phyloP scores from a whole-genome alignment of 495 filamentous ascomycete genomes.

The Letharia lupina region DNA sequence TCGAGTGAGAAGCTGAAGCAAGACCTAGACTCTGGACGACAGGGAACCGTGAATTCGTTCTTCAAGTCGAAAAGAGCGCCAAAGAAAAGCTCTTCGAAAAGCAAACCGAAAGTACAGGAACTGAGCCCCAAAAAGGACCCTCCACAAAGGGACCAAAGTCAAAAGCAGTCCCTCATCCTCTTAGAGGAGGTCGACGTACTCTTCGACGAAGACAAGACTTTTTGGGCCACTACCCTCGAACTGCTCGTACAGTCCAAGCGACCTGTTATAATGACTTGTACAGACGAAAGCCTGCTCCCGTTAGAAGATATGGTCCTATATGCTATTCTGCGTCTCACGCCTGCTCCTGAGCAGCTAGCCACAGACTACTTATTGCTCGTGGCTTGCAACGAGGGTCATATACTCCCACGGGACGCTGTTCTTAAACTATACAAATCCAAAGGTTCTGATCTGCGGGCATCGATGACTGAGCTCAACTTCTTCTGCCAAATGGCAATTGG shows the following conservation, averaged over 20 bases:
- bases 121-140: neutral
- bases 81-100: slow-evolving; percentile 25
- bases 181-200: slow-evolving; percentile 91
- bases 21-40: slow-evolving; percentile 58
- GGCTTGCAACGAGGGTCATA: slow-evolving; percentile 85
- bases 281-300: slow-evolving; percentile 71
- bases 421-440: slow-evolving; percentile 60
- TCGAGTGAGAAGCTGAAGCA: slow-evolving; percentile 39
- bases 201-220: slow-evolving; percentile 90
- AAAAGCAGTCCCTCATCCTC: slow-evolving; percentile 91
- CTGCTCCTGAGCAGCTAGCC: slow-evolving; percentile 58
- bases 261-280: slow-evolving; percentile 92
- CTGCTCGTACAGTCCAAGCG: slow-evolving; percentile 78
- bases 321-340: slow-evolving; percentile 74
- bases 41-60: slow-evolving; percentile 72
- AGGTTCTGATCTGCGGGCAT: slow-evolving; percentile 63
- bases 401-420: slow-evolving; percentile 59
- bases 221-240: slow-evolving; percentile 74
- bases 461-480: slow-evolving; percentile 81
- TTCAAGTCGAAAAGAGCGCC: slow-evolving; percentile 49
- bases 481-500: slow-evolving; percentile 96
- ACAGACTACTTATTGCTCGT: slow-evolving; percentile 74
- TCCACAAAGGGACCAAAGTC: slow-evolving; percentile 36
- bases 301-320: slow-evolving; percentile 61
- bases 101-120: slow-evolving; percentile 36